Evolutionary conservation across 176 grass and related monocot species (phyloP).

Genomic region (Avena eriantha): DNA sequence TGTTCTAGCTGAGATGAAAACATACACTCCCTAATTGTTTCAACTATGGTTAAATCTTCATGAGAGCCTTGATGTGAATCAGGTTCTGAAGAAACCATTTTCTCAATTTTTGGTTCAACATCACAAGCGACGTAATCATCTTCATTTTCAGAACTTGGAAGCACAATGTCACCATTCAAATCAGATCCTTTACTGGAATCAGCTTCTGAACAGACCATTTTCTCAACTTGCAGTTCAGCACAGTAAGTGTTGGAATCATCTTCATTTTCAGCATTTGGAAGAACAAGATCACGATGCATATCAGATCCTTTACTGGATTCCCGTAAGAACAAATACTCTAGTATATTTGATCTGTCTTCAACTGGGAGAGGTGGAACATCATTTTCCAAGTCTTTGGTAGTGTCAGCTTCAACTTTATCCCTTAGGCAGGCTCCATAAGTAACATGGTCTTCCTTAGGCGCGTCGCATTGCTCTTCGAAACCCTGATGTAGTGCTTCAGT

Average conservation of each 20-base stretch:
- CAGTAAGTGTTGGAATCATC: not conserved
- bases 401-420: not conserved
- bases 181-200: not conserved
- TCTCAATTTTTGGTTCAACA: slow-evolving; percentile 5
- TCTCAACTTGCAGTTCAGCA: slow-evolving; percentile 9
- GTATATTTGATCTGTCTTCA: slow-evolving; percentile 28
- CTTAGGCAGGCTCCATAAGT: not conserved
- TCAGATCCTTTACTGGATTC: not conserved
- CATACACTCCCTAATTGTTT: too few relatives aligned
- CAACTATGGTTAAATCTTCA: slow-evolving; percentile 20
- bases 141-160: not conserved
- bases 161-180: not conserved
- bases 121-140: not conserved
- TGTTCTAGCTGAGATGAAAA: not conserved
- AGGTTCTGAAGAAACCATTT: slow-evolving; percentile 28
- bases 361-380: not conserved
- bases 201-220: slow-evolving; percentile 19
- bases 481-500: not conserved
- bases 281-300: not conserved
- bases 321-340: not conserved
- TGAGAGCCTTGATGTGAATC: slow-evolving; percentile 13
- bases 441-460: slow-evolving; percentile 4
- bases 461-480: not conserved
- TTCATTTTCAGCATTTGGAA: not conserved
- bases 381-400: slow-evolving; percentile 17